Conservation (phyloP, 176 grass and related monocot genomes). For the Oryza longistaminata region DNA sequence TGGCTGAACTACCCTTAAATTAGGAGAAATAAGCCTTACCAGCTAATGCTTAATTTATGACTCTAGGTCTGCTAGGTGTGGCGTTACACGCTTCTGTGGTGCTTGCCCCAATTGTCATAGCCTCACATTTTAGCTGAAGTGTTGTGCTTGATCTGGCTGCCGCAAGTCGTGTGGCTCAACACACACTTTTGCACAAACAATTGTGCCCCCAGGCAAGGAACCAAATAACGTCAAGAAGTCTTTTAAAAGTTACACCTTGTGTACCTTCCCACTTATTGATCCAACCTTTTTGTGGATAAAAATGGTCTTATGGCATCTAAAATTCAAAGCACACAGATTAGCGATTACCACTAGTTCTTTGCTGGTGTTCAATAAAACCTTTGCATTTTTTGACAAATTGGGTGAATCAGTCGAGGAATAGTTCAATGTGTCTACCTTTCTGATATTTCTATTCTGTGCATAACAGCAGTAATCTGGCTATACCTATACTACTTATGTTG, state of each 20-base stretch:
- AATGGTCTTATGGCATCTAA: background rate
- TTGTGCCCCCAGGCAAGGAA: background rate
- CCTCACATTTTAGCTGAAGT: background rate
- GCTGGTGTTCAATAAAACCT: background rate
- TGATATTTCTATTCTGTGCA: background rate
- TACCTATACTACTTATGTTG: background rate
- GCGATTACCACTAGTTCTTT: background rate
- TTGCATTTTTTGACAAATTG: background rate
- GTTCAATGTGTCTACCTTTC: background rate
- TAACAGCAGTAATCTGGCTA: background rate
- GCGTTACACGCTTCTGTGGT: background rate
- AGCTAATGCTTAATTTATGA: background rate
- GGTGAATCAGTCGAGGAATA: background rate
- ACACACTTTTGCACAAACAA: background rate
- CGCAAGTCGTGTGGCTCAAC: background rate
- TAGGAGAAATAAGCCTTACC: slow-evolving; percentile 22
- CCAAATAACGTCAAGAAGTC: background rate
- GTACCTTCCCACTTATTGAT: background rate
- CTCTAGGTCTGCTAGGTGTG: background rate
- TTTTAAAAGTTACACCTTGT: background rate
- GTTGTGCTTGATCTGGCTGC: background rate
- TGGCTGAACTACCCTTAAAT: background rate
- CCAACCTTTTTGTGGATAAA: background rate
- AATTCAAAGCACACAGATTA: background rate
- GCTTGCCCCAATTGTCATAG: background rate